Percentiles rank a stretch among this genome's conserved stretches.
phyloP scores from a whole-genome alignment of 192 early-diverging fungal species.

The Backusella psychrophila region DNA sequence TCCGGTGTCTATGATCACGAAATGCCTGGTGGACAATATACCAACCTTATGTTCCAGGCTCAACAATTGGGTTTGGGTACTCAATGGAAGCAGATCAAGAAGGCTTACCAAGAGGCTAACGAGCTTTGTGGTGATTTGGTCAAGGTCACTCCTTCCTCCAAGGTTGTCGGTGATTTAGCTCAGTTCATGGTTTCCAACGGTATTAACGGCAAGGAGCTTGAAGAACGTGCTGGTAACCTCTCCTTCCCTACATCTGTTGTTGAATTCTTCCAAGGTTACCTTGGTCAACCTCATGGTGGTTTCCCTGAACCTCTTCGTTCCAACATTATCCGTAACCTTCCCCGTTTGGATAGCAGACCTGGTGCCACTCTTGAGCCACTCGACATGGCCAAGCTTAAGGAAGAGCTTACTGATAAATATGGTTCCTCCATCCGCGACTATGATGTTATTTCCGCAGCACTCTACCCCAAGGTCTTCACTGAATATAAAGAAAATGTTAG shows the following conservation, averaged over 20 bases:
- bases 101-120: slow-evolving; percentile 89
- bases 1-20: slow-evolving; percentile 94
- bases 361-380: slow-evolving; percentile 77
- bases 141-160: slow-evolving; percentile 97
- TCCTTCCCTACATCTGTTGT: slow-evolving; percentile 93
- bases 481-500: slow-evolving; percentile 74
- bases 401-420: slow-evolving; percentile 78
- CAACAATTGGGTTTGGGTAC: slow-evolving; percentile 92
- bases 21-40: slow-evolving; percentile 99
- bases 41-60: slow-evolving; percentile 97
- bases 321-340: slow-evolving; percentile 74
- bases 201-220: slow-evolving; percentile 70
- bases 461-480: slow-evolving; percentile 93
- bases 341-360: slow-evolving; percentile 81
- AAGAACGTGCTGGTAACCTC: slow-evolving; percentile 71
- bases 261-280: slow-evolving; percentile 96
- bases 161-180: slow-evolving; percentile 97
- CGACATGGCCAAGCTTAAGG: slow-evolving; percentile 73
- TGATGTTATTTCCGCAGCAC: slow-evolving; percentile 82
- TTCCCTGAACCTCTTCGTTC: slow-evolving; percentile 90
- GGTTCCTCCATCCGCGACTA: slow-evolving; percentile 81
- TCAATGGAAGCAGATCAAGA: slow-evolving; percentile 93
- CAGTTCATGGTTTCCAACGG: slow-evolving; percentile 97
- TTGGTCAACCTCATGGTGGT: slow-evolving; percentile 93
- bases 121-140: slow-evolving; percentile 92